phyloP scores from a whole-genome alignment of 192 early-diverging fungal genomes.

The Allomyces macrogynus region DNA sequence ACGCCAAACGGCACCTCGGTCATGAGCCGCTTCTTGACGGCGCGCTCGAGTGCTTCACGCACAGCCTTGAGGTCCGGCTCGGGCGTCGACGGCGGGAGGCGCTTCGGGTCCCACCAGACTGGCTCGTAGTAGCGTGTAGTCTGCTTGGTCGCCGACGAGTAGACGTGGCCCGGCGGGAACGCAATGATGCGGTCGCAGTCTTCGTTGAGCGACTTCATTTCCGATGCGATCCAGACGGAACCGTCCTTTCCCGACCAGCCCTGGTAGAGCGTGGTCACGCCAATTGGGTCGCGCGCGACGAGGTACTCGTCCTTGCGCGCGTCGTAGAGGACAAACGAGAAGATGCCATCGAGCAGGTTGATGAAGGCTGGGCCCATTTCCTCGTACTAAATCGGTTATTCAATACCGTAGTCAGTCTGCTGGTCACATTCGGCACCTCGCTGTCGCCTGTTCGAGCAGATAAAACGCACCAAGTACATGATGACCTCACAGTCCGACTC shows the following conservation, averaged over 20 bases:
- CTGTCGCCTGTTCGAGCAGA: background rate
- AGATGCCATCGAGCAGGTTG: constrained; percentile 86
- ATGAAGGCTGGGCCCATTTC: constrained; percentile 67
- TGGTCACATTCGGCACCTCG: too few relatives aligned
- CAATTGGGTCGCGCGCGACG: constrained; percentile 89
- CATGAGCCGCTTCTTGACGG: constrained; percentile 93
- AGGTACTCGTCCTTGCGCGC: constrained; percentile 54
- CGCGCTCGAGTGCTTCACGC: constrained; percentile 57
- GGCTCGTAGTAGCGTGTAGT: constrained; percentile 79
- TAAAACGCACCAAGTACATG: constrained; percentile 52
- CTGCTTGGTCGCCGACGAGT: constrained; percentile 52
- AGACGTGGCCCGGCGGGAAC: constrained; percentile 94
- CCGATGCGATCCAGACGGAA: constrained; percentile 80
- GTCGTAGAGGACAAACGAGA: constrained; percentile 84
- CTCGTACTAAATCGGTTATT: constrained; percentile 41
- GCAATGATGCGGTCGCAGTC: constrained; percentile 93
- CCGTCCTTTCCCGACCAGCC: constrained; percentile 68
- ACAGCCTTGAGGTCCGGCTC: constrained; percentile 47
- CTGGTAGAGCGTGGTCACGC: constrained; percentile 93
- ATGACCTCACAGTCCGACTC: constrained; percentile 97
- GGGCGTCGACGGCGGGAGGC: constrained; percentile 3
- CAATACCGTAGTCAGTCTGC: background rate
- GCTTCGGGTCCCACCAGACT: constrained; percentile 57
- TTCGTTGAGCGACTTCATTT: constrained; percentile 89
- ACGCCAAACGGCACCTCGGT: constrained; percentile 96